phyloP scores from a whole-genome alignment of 139 green algal species.

The Monoraphidium neglectum region DNA sequence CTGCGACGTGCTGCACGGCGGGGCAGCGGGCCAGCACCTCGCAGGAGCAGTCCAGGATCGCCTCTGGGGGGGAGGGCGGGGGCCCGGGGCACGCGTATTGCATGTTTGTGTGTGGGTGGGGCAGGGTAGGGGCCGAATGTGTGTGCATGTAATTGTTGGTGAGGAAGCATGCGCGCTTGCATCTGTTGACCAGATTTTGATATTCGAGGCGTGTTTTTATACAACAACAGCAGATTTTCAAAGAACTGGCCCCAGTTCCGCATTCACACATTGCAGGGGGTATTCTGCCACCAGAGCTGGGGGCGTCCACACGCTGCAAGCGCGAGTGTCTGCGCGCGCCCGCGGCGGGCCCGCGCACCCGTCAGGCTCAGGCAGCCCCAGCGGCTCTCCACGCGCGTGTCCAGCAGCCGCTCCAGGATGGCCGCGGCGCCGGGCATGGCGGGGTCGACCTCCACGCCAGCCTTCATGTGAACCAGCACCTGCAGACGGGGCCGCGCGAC shows the following conservation, averaged over 20 bases:
- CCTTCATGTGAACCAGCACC: conserved; percentile 26
- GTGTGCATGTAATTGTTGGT: too few relatives aligned
- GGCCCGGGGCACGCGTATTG: neutral
- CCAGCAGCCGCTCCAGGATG: conserved; percentile 2
- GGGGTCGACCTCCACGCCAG: neutral
- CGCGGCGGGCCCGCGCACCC: neutral
- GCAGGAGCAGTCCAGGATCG: neutral
- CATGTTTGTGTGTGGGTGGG: neutral
- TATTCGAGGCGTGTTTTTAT: too few relatives aligned
- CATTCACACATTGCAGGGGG: neutral
- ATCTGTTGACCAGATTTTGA: too few relatives aligned
- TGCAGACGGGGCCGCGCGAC: too few relatives aligned
- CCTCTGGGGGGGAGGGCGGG: neutral
- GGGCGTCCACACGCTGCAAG: neutral
- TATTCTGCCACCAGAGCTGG: neutral
- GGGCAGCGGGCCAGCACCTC: conserved; percentile 27
- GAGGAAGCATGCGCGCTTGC: neutral
- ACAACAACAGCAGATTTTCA: neutral
- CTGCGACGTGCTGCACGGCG: conserved; percentile 11
- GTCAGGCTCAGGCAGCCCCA: conserved; percentile 28
- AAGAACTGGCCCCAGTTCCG: neutral
- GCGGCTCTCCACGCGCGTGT: neutral
- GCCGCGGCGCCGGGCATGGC: neutral
- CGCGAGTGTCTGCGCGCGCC: neutral
- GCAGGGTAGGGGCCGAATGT: neutral